Evolutionary conservation across 495 filamentous ascomycete species (phyloP), one percentile per base, ranked within the genome.

Genomic region (Lepraria neglecta): DNA sequence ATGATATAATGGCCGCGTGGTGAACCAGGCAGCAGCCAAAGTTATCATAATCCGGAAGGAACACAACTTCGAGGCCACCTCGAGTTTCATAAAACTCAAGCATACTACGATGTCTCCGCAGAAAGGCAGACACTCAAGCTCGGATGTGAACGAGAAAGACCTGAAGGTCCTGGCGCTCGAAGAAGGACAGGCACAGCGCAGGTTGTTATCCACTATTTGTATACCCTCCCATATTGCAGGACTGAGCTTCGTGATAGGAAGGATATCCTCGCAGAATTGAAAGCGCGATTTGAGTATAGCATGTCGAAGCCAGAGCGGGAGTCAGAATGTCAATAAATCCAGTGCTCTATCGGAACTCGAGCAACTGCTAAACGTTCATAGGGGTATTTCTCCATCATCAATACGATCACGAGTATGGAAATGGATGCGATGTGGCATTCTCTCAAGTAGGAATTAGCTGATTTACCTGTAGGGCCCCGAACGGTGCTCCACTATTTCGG

Each of bases 401-500:
- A n/a, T 54, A n/a, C 35, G 28, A 54, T 19, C 51, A 54, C 31
- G 30, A 54, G 51, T 54, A 54, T 38, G 51, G 17, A 35, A 19
- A 33, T 10, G 17, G 21, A 33, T 54, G 9, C 30, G 17, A 17
- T 21, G 31, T 28, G 31, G 0, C 33, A 38, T 38, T 3, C 33
- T 38, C 33, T 38, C 35, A 5, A 38, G 28, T 9, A 35, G n/a
- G 12, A 35, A 35, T 30, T 35, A n/a, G 30, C 51, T 54, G 17
- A 54, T 38, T 10, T 21, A n/a, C 3, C 4, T 19, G 3, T 6
- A 35, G 51, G 51, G 51, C 51, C 19, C 51, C 51, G 9, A 38
- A 54, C 19, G 51, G 51, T 54, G 51, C 51, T 54, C 51, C 51
- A 19, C n/a, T 54, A 30, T 54, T 19, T 38, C 51, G 51, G 28